Conservation (phyloP, 73 alveolate species). For the Paramecium tetraurelia region DNA sequence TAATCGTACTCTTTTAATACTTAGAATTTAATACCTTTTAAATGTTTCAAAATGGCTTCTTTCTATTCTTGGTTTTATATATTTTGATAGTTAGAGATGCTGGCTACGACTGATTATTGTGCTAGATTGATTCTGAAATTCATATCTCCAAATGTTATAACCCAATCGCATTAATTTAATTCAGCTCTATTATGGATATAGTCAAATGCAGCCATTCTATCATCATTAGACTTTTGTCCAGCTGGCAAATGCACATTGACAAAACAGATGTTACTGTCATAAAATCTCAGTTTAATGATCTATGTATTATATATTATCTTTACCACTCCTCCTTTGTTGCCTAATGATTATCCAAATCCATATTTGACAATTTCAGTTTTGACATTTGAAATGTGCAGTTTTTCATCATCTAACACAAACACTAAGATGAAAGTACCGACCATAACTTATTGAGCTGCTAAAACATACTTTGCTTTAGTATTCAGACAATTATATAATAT, state of each 20-base stretch:
- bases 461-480: background rate
- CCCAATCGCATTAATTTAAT: constrained; percentile 75
- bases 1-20: constrained; percentile 68
- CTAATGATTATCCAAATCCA: constrained; percentile 92
- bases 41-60: constrained; percentile 55
- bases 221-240: constrained; percentile 82
- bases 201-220: constrained; percentile 79
- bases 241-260: constrained; percentile 83
- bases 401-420: constrained; percentile 65
- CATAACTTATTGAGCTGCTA: constrained; percentile 58
- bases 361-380: constrained; percentile 78
- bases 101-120: constrained; percentile 60
- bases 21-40: constrained; percentile 18
- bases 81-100: constrained; percentile 55
- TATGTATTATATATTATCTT: background rate
- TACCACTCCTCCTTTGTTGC: constrained; percentile 92
- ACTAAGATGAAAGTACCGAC: constrained; percentile 78
- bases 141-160: constrained; percentile 91
- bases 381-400: constrained; percentile 56
- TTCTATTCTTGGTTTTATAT: background rate
- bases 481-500: background rate
- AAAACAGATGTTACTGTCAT: constrained; percentile 70
- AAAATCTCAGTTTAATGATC: constrained; percentile 73
- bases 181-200: constrained; percentile 74
- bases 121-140: constrained; percentile 84